These are phyloP conservation scores for Pueraria montana DNA, from an alignment of 306 rosid genomes.

Conservation along the genomic window DNA sequence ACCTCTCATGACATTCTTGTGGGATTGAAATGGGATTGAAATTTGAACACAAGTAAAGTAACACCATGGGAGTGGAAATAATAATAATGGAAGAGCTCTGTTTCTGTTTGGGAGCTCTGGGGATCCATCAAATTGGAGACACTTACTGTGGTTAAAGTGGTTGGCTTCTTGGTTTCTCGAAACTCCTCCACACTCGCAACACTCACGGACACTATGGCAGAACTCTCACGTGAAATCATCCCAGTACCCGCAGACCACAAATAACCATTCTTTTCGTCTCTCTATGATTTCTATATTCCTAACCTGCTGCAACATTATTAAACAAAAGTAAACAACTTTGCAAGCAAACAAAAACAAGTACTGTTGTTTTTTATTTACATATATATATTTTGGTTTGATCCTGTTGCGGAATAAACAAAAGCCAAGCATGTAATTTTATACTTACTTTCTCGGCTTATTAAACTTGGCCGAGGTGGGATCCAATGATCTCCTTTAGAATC, in stretches of 20 bases:
- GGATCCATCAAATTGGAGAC: constrained; percentile 46
- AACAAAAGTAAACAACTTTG: constrained; percentile 40
- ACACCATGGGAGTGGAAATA: neutral
- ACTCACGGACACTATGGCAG: constrained; percentile 56
- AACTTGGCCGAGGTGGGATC: constrained; percentile 46
- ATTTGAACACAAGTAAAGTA: neutral
- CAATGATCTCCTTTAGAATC: constrained; percentile 38
- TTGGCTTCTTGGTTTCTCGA: constrained; percentile 47
- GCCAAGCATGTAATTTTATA: constrained; percentile 26
- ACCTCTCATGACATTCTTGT: neutral
- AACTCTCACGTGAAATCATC: constrained; percentile 53
- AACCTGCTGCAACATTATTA: constrained; percentile 49
- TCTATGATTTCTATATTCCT: constrained; percentile 54
- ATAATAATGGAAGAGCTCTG: constrained; percentile 27
- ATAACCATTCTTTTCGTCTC: constrained; percentile 53
- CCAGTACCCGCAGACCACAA: constrained; percentile 31
- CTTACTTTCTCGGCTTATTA: constrained; percentile 48
- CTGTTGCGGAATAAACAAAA: neutral
- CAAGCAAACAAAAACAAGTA: constrained; percentile 38
- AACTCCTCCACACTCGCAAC: constrained; percentile 44
- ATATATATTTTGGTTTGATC: neutral
- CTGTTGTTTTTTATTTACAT: neutral
- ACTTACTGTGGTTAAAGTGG: constrained; percentile 42
- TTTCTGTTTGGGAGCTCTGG: constrained; percentile 32
- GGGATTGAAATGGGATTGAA: neutral